Evolutionary conservation across 2,329 filamentous ascomycete genomes (phyloP).

Genomic region (Neonectria neomacrospora): DNA sequence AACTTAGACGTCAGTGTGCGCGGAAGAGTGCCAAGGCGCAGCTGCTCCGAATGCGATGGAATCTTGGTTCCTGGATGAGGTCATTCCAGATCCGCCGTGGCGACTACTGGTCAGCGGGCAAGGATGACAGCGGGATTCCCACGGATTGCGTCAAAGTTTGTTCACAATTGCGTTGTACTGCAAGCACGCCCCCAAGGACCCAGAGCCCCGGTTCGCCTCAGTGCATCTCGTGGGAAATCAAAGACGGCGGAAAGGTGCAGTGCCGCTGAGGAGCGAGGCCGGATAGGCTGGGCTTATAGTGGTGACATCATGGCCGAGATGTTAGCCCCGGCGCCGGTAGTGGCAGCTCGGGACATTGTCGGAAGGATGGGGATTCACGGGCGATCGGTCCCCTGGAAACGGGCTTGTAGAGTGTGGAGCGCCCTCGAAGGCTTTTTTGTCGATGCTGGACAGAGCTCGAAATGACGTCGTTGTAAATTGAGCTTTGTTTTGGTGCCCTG

Average conservation of each 20-base stretch:
- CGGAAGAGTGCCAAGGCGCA: background rate
- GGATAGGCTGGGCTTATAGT: background rate
- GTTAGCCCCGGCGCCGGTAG: conserved; percentile 1
- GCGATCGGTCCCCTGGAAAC: background rate
- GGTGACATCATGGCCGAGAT: conserved; percentile 2
- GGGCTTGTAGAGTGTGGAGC: too few species aligned
- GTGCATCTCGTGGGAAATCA: background rate
- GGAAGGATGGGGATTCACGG: background rate
- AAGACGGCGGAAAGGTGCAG: background rate
- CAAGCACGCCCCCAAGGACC: background rate
- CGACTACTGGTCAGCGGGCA: background rate
- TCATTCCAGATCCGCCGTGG: background rate
- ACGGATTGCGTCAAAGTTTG: background rate
- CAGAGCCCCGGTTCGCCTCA: conserved; percentile 4
- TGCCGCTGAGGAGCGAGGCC: background rate
- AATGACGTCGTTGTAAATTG: background rate
- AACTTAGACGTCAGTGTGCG: background rate
- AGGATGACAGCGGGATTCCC: background rate
- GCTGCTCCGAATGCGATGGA: background rate
- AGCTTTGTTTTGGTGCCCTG: background rate
- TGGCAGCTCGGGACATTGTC: background rate
- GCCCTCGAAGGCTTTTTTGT: background rate
- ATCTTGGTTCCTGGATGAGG: background rate
- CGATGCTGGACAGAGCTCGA: background rate
- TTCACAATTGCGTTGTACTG: background rate